Evolutionary conservation across 108 stramenopile species (phyloP), one percentile per base, ranked within the genome.

Genomic region (Aurantiochytrium sp.): DNA sequence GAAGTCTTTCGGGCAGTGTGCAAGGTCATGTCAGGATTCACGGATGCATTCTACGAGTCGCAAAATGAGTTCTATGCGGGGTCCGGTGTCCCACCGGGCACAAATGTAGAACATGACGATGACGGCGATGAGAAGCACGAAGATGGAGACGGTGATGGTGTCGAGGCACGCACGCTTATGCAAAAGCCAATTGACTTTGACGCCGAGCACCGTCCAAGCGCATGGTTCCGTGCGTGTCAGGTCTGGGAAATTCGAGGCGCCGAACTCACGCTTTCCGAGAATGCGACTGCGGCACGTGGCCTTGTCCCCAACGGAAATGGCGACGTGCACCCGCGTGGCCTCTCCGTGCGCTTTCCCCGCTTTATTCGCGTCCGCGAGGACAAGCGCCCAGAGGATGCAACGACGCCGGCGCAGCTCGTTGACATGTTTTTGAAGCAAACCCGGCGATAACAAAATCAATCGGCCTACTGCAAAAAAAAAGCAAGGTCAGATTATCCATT

Each of bases 171-270:
- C 58, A 87, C 28, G 58, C 18, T 98, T 94, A 92, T 95, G 94
- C 89, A 96, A 96, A 14, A 93, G 94, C 5, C 96, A 96, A 90
- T 69, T 90, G 23, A 88, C 98, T 60, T 96, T 96, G 49, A 98
- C 98, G 89, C 97, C 97, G 19, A 58, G 23, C 87, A 88, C 23
- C 88, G 14, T 14, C 88, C 87, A n/a, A 23, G 76, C 35, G 69
- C 88, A 12, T 99, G 99, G 99, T 97, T 99, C 87, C 95, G 96
- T 73, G 94, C 97, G 19, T 94, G 95, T 16, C 95, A 96, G 92
- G 99, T 99, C 0, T 99, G 98, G 98, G 99, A 99, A 88, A 93
- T 99, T 51, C 98, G 97, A 93, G 98, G 97, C 18, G 99, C 99
- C 21, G 98, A 98, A 89, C 88, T 98, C 72, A 95, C 95, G 51